These are phyloP conservation scores for Rhamnella rubrinervis DNA, from an alignment of 331 rosid genomes.

Conservation along the genomic window DNA sequence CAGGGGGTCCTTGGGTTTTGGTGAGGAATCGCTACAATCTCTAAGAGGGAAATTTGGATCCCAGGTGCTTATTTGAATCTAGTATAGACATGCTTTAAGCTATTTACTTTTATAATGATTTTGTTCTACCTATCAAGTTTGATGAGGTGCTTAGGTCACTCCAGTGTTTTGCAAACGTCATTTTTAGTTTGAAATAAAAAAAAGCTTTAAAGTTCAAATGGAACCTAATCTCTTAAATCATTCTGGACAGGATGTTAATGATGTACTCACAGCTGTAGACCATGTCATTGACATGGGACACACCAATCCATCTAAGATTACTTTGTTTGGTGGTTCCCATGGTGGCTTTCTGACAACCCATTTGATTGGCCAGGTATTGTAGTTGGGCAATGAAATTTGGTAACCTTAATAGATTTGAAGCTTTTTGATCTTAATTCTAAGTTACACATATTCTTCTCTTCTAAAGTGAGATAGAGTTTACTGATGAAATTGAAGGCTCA, in stretches of 20 bases:
- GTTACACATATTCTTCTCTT: background rate
- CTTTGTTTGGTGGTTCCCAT: conserved; percentile 85
- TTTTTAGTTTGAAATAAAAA: too few species aligned
- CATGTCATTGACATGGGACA: conserved; percentile 66
- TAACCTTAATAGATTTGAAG: background rate
- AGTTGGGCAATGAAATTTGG: background rate
- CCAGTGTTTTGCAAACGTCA: background rate
- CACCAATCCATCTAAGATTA: conserved; percentile 67
- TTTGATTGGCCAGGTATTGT: conserved; percentile 90
- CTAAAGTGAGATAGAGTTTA: background rate
- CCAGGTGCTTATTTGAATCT: conserved; percentile 54
- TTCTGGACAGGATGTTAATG: conserved; percentile 72
- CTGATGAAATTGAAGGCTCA: conserved; percentile 3
- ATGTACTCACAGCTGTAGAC: conserved; percentile 71
- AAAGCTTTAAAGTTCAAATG: too few species aligned
- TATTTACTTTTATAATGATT: background rate
- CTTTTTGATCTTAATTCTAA: background rate
- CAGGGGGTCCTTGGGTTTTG: conserved; percentile 94
- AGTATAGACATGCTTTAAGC: conserved; percentile 11
- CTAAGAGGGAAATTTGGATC: conserved; percentile 76
- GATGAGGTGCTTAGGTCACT: conserved; percentile 5
- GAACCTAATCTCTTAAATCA: conserved; percentile 28
- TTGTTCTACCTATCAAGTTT: conserved; percentile 11
- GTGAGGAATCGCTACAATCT: conserved; percentile 95
- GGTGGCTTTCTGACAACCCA: conserved; percentile 97